Conservation (phyloP, 768 basidiomycete genomes). For the Amanita rubescens region DNA sequence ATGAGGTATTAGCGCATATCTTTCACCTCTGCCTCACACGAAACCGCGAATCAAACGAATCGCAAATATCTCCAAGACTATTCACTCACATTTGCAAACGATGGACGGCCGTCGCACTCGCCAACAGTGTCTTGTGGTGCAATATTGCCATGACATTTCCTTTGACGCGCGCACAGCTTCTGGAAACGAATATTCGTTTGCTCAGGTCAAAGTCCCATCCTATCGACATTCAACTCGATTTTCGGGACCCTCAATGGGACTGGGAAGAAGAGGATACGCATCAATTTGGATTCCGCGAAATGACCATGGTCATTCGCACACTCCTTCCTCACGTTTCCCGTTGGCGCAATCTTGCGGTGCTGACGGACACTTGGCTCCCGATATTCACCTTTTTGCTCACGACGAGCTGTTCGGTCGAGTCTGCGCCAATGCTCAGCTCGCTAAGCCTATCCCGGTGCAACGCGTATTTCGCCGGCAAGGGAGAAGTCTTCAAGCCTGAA, state of each 20-base stretch:
- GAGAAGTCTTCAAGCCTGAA: conserved; percentile 37
- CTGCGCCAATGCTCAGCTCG: conserved; percentile 29
- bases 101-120: conserved; percentile 43
- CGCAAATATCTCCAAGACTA: conserved; percentile 13
- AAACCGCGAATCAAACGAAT: conserved; percentile 8
- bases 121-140: conserved; percentile 42
- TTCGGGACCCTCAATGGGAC: conserved; percentile 50
- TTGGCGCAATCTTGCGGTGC: conserved; percentile 43
- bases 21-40: conserved; percentile 19
- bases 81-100: conserved; percentile 43
- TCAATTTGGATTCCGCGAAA: conserved; percentile 31
- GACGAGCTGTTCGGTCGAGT: conserved; percentile 22
- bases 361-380: conserved; percentile 55
- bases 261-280: conserved; percentile 49
- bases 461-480: conserved; percentile 42
- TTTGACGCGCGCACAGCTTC: conserved; percentile 27
- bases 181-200: conserved; percentile 31
- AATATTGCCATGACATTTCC: conserved; percentile 41
- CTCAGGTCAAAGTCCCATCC: conserved; percentile 37
- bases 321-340: conserved; percentile 37
- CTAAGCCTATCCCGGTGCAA: conserved; percentile 50
- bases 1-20: conserved; percentile 29
- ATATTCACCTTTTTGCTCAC: conserved; percentile 43
- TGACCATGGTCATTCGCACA: conserved; percentile 38
- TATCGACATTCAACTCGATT: conserved; percentile 46